Evolutionary conservation across 371 early-diverging fungal species (phyloP).

Genomic region (Rozella allomycis): DNA sequence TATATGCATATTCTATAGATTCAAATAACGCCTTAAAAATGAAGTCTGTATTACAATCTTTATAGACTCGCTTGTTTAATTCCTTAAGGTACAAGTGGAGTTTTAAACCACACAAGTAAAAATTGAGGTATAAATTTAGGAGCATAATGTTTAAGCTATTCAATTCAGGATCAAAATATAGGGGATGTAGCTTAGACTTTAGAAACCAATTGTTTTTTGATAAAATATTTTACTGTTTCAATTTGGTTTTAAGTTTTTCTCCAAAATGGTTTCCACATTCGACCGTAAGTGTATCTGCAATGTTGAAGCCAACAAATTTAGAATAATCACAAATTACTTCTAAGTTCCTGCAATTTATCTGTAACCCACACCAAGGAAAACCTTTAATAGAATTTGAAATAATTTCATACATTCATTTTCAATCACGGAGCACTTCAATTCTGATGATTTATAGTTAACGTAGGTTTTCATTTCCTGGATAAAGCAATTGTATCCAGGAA

Average conservation of each 20-base stretch:
- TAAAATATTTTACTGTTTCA: slow-evolving; percentile 16
- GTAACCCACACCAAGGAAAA: slow-evolving; percentile 64
- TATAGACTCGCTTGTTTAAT: too few relatives aligned
- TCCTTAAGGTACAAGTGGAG: slow-evolving; percentile 24
- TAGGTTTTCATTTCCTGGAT: slow-evolving; percentile 37
- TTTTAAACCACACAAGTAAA: slow-evolving; percentile 37
- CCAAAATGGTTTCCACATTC: slow-evolving; percentile 15
- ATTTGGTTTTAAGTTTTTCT: slow-evolving; percentile 13
- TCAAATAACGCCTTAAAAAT: too few relatives aligned
- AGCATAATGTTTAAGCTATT: slow-evolving; percentile 29
- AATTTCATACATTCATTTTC: not conserved
- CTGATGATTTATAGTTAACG: slow-evolving; percentile 32
- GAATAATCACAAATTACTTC: slow-evolving; percentile 38
- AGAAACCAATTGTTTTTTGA: slow-evolving; percentile 15
- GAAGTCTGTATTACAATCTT: too few relatives aligned
- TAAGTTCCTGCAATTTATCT: slow-evolving; percentile 36
- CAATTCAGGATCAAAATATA: slow-evolving; percentile 32
- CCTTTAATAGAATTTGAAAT: slow-evolving; percentile 12
- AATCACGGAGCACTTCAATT: slow-evolving; percentile 4
- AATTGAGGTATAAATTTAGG: slow-evolving; percentile 45
- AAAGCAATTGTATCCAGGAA: slow-evolving; percentile 32
- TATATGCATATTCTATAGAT: too few relatives aligned
- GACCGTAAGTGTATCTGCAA: slow-evolving; percentile 17
- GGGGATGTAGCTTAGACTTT: slow-evolving; percentile 21
- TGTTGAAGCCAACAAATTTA: slow-evolving; percentile 15